Percentiles rank a stretch among this genome's conserved stretches.
Evolutionary conservation across 768 basidiomycete genomes (phyloP).

Genomic region (Agaricus sinodeliciosus): DNA sequence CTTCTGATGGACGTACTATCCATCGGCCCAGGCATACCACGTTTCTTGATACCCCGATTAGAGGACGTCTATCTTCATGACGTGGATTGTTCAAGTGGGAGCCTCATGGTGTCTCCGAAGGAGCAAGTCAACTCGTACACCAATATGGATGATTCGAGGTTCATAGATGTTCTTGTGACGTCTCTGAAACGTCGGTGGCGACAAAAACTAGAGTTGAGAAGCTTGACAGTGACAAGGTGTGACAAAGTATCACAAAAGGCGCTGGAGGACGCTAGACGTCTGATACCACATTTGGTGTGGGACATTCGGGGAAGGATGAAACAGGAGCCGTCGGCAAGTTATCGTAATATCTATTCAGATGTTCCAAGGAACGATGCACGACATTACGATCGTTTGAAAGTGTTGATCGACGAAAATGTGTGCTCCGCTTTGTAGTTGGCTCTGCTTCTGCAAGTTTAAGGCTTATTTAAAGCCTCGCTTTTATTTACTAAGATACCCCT

Average conservation of each 20-base stretch:
- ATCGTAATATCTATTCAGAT: slow-evolving; percentile 20
- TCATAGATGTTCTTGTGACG: slow-evolving; percentile 30
- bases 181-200: slow-evolving; percentile 24
- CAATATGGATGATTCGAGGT: slow-evolving; percentile 34
- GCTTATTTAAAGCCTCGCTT: background rate
- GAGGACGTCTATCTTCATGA: slow-evolving; percentile 31
- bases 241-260: slow-evolving; percentile 20
- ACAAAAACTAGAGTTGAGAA: slow-evolving; percentile 23
- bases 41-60: slow-evolving; percentile 25
- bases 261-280: slow-evolving; percentile 19
- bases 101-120: slow-evolving; percentile 30
- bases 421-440: background rate
- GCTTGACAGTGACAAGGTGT: slow-evolving; percentile 30
- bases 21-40: background rate
- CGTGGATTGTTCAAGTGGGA: slow-evolving; percentile 32
- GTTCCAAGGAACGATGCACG: slow-evolving; percentile 14
- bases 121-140: slow-evolving; percentile 25
- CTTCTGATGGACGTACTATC: slow-evolving; percentile 28
- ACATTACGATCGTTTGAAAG: slow-evolving; percentile 29
- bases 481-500: no score
- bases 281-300: slow-evolving; percentile 28
- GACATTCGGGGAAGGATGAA: slow-evolving; percentile 23
- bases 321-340: slow-evolving; percentile 22
- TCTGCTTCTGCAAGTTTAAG: background rate
- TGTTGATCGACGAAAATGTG: slow-evolving; percentile 15